phyloP scores from a whole-genome alignment of 2,329 filamentous ascomycete species.

The Sarocladiaceae sp. region DNA sequence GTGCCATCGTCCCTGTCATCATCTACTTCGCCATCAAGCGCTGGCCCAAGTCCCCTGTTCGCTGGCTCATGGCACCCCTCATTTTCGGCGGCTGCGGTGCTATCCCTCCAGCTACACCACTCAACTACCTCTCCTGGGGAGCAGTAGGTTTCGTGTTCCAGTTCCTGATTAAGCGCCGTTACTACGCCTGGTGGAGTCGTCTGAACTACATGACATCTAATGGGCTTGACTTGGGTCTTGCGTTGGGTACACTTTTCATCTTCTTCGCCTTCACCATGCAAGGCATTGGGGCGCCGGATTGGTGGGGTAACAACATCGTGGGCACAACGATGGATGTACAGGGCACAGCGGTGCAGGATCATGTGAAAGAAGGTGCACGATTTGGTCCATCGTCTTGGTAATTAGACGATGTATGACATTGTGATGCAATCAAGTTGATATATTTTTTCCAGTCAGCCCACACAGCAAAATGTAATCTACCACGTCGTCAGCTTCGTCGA shows the following conservation, averaged over 20 bases:
- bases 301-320: conserved; percentile 66
- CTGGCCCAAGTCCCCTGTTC: conserved; percentile 46
- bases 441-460: not conserved
- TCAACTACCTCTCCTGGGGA: conserved; percentile 73
- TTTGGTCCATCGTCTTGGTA: conserved; percentile 60
- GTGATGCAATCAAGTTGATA: not conserved
- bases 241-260: conserved; percentile 62
- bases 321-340: conserved; percentile 57
- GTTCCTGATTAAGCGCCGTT: conserved; percentile 58
- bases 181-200: conserved; percentile 68
- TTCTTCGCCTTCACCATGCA: conserved; percentile 67
- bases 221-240: conserved; percentile 64
- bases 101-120: conserved; percentile 64
- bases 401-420: conserved; percentile 7
- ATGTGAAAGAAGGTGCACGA: conserved; percentile 46
- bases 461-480: no score
- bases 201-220: conserved; percentile 71
- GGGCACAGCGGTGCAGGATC: conserved; percentile 54
- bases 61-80: conserved; percentile 56
- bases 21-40: conserved; percentile 46
- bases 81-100: conserved; percentile 56
- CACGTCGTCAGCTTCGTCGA: no score
- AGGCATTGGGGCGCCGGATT: conserved; percentile 55
- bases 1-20: conserved; percentile 47
- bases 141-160: conserved; percentile 69